These are phyloP conservation scores for Diutina rugosa DNA, from an alignment of 1,139 yeast genomes.

Conservation along the genomic window DNA sequence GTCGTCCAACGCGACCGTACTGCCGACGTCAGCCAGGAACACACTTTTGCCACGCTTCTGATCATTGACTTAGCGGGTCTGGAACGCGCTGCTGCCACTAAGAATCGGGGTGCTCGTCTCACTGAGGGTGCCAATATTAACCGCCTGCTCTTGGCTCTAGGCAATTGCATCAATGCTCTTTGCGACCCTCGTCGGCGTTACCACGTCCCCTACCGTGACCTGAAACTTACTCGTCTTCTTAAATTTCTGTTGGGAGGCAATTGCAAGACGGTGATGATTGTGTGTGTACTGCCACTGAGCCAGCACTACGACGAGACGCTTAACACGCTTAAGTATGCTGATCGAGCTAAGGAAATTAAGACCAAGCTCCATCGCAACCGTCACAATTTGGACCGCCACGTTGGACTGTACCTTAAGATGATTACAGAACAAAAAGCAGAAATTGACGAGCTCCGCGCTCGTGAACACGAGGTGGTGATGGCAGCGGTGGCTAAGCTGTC, in stretches of 20 bases:
- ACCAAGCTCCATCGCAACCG: slow-evolving; percentile 69
- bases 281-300: slow-evolving; percentile 79
- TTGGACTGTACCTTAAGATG: slow-evolving; percentile 72
- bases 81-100: slow-evolving; percentile 86
- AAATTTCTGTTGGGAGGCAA: slow-evolving; percentile 91
- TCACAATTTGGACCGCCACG: slow-evolving; percentile 71
- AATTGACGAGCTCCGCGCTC: slow-evolving; percentile 51
- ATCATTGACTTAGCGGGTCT: slow-evolving; percentile 83
- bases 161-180: slow-evolving; percentile 87
- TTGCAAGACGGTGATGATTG: slow-evolving; percentile 92
- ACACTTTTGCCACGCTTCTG: slow-evolving; percentile 32
- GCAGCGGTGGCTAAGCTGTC: slow-evolving; percentile 5
- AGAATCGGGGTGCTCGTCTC: slow-evolving; percentile 65
- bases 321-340: slow-evolving; percentile 81
- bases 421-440: slow-evolving; percentile 73
- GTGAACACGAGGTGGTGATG: slow-evolving; percentile 34
- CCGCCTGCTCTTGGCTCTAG: slow-evolving; percentile 74
- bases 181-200: slow-evolving; percentile 57
- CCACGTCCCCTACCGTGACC: slow-evolving; percentile 58
- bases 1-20: slow-evolving; percentile 51
- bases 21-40: slow-evolving; percentile 53
- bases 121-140: slow-evolving; percentile 91
- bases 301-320: slow-evolving; percentile 84
- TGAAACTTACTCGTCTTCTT: slow-evolving; percentile 45
- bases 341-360: slow-evolving; percentile 81